A percentile compares a stretch with the other conserved stretches of the same genome.
Evolutionary conservation across 345 rosid species (phyloP).

Genomic region (Hibiscus mutabilis): DNA sequence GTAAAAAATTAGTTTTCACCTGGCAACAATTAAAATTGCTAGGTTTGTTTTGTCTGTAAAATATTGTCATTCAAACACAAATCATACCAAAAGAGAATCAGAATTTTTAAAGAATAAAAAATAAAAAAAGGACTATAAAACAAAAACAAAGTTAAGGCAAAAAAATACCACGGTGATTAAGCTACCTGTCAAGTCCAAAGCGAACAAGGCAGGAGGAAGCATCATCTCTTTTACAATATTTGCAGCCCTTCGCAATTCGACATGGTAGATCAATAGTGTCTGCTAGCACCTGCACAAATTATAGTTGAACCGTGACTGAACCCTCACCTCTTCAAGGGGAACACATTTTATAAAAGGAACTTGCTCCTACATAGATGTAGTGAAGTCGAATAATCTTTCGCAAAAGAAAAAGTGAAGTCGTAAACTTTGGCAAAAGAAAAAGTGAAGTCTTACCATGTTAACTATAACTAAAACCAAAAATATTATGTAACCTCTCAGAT

Average conservation of each 20-base stretch:
- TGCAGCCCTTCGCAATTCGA: conserved; percentile 98
- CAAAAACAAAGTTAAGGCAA: background rate
- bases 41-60: background rate
- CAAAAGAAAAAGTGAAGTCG: background rate
- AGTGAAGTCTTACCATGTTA: background rate
- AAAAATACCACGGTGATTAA: background rate
- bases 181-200: conserved; percentile 83
- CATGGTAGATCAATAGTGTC: conserved; percentile 92
- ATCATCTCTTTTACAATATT: conserved; percentile 75
- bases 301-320: conserved; percentile 11
- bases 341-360: background rate
- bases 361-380: background rate
- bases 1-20: conserved; percentile 3
- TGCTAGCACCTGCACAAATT: conserved; percentile 70
- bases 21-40: background rate
- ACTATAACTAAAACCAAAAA: conserved; percentile 2
- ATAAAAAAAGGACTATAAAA: background rate
- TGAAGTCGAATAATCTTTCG: background rate
- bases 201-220: conserved; percentile 97
- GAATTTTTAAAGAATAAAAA: background rate
- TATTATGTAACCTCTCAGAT: background rate
- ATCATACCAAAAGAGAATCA: background rate
- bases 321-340: conserved; percentile 4
- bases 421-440: background rate
- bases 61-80: background rate